phyloP scores from a whole-genome alignment of 345 rosid genomes.

The Ceriops zippeliana region DNA sequence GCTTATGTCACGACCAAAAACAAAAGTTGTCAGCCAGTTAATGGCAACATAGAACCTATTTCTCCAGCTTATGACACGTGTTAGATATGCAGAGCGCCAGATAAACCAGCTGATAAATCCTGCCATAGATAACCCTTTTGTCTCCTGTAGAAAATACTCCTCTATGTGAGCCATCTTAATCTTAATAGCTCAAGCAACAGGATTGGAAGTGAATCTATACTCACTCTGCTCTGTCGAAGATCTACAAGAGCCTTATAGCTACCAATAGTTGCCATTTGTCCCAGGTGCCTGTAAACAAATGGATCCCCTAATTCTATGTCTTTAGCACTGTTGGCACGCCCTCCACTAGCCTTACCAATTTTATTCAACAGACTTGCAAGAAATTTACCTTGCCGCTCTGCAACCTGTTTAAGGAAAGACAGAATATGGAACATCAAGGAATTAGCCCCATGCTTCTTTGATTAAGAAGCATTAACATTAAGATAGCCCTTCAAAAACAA shows the following conservation, averaged over 20 bases:
- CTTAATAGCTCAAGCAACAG: constrained; percentile 6
- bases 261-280: constrained; percentile 96
- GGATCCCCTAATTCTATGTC: constrained; percentile 61
- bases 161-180: constrained; percentile 3
- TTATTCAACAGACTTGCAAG: constrained; percentile 52
- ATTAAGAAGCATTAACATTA: not conserved
- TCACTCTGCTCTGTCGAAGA: constrained; percentile 89
- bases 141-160: constrained; percentile 45
- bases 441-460: not conserved
- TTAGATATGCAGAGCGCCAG: constrained; percentile 97
- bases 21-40: constrained; percentile 84
- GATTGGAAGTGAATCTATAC: not conserved
- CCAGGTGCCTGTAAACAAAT: constrained; percentile 86
- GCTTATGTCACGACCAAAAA: constrained; percentile 88
- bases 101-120: constrained; percentile 85
- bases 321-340: constrained; percentile 53
- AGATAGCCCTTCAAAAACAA: not conserved
- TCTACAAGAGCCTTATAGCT: constrained; percentile 92
- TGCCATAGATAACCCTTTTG: constrained; percentile 66
- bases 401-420: constrained; percentile 52
- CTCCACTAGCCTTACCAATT: constrained; percentile 72
- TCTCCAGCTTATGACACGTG: constrained; percentile 95
- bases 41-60: constrained; percentile 83
- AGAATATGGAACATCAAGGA: not conserved
- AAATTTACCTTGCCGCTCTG: constrained; percentile 93